Evolutionary conservation across 306 rosid genomes (phyloP).

Genomic region (Luffa aegyptiaca): DNA sequence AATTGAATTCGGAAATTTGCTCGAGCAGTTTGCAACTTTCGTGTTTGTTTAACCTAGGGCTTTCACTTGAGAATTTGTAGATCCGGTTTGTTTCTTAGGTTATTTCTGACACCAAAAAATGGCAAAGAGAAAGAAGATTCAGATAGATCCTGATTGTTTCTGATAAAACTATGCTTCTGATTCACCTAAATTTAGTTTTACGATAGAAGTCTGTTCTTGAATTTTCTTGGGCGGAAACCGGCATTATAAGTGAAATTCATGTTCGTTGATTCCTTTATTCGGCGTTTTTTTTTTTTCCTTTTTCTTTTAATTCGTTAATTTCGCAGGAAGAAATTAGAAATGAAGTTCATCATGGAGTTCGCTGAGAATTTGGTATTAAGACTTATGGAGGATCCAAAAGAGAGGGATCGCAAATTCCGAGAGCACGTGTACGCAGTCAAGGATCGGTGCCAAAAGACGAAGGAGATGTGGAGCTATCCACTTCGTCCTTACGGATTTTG

Average conservation of each 20-base stretch:
- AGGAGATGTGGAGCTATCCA: constrained; percentile 83
- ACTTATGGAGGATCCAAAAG: constrained; percentile 89
- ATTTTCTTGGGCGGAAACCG: neutral
- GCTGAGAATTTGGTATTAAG: constrained; percentile 75
- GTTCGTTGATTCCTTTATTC: neutral
- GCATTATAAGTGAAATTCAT: neutral
- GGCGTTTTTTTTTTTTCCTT: too few species aligned
- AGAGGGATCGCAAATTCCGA: constrained; percentile 77
- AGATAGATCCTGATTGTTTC: neutral
- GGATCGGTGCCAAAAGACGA: constrained; percentile 64
- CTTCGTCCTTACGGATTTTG: constrained; percentile 89
- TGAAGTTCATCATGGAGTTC: constrained; percentile 88
- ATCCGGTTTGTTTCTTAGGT: neutral
- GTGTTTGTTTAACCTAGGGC: neutral
- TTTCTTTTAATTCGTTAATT: neutral
- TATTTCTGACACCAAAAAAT: neutral
- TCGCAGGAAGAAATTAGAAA: constrained; percentile 17
- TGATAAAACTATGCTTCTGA: neutral
- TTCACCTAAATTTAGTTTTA: neutral
- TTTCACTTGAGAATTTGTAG: neutral
- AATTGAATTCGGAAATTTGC: neutral
- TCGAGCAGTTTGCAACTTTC: neutral
- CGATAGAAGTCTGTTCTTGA: neutral
- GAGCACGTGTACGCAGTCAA: constrained; percentile 47
- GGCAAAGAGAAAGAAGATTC: neutral